Conservation (phyloP, 2,329 filamentous ascomycete species). For the Dothidotthia symphoricarpi region DNA sequence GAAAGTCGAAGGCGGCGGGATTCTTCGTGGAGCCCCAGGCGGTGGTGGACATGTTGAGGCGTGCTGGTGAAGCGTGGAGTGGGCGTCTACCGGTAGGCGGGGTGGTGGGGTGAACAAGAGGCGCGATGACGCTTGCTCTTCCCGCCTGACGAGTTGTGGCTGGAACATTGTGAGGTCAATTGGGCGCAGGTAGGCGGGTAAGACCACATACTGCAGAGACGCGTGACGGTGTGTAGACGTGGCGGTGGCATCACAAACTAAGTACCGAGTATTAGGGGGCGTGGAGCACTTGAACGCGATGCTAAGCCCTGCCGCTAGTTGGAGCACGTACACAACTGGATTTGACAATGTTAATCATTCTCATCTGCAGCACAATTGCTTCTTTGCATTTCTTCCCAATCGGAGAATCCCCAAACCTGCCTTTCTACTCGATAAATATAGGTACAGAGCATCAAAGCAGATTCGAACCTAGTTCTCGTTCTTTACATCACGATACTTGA, state of each 20-base stretch:
- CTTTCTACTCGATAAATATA: too few relatives aligned
- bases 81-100: constrained; percentile 7
- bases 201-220: constrained; percentile 33
- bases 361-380: too few relatives aligned
- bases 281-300: constrained; percentile 9
- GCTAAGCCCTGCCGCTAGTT: constrained; percentile 4
- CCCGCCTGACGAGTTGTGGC: constrained; percentile 9
- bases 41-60: constrained; percentile 23
- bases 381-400: too few relatives aligned
- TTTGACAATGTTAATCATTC: too few relatives aligned
- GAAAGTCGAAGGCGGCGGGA: constrained; percentile 56
- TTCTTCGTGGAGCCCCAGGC: constrained; percentile 47
- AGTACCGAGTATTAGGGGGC: constrained; percentile 6
- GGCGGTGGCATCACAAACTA: constrained; percentile 25
- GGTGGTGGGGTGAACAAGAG: constrained; percentile 9
- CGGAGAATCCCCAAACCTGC: too few relatives aligned
- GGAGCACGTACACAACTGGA: too few relatives aligned
- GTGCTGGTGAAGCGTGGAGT: constrained; percentile 17
- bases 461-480: too few relatives aligned
- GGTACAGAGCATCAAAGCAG: too few relatives aligned
- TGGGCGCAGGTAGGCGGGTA: constrained; percentile 15
- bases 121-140: constrained; percentile 7
- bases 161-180: constrained; percentile 31
- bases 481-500: too few relatives aligned
- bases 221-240: constrained; percentile 15